Conservation (phyloP, 2,329 filamentous ascomycete species). For the Verticillium zaregamsianum region DNA sequence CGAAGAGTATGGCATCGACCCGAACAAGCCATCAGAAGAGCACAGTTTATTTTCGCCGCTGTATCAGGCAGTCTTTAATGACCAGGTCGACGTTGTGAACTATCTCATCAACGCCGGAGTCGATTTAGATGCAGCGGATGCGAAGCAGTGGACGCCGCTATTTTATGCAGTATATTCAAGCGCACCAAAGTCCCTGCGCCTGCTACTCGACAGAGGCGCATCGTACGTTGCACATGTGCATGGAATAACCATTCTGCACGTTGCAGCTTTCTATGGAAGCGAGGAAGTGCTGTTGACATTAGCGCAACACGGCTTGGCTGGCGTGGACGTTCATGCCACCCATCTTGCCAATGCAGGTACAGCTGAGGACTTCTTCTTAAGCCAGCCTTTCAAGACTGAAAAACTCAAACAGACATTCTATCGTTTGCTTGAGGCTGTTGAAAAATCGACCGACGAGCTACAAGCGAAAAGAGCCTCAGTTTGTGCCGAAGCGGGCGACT, state of each 20-base stretch:
- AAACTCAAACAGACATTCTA: background rate
- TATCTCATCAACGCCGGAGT: background rate
- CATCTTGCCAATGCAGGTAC: background rate
- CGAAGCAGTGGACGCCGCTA: background rate
- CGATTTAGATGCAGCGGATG: background rate
- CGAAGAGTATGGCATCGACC: background rate
- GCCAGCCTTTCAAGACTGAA: background rate
- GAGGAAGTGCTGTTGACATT: background rate
- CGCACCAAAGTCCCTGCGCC: background rate
- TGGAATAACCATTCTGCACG: background rate
- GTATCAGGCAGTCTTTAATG: background rate
- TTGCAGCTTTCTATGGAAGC: background rate
- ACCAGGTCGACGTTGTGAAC: background rate
- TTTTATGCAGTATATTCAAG: background rate
- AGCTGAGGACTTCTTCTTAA: background rate
- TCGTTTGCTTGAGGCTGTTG: background rate
- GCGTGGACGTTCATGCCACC: background rate
- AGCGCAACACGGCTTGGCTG: background rate
- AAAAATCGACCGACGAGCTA: background rate
- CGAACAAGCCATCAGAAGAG: background rate
- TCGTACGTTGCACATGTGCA: background rate
- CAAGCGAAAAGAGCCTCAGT: too few relatives aligned
- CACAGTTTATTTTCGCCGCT: background rate
- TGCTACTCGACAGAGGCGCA: background rate
- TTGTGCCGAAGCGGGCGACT: background rate